phyloP scores from a whole-genome alignment of 768 basidiomycete genomes.

The Boletus fagicola region DNA sequence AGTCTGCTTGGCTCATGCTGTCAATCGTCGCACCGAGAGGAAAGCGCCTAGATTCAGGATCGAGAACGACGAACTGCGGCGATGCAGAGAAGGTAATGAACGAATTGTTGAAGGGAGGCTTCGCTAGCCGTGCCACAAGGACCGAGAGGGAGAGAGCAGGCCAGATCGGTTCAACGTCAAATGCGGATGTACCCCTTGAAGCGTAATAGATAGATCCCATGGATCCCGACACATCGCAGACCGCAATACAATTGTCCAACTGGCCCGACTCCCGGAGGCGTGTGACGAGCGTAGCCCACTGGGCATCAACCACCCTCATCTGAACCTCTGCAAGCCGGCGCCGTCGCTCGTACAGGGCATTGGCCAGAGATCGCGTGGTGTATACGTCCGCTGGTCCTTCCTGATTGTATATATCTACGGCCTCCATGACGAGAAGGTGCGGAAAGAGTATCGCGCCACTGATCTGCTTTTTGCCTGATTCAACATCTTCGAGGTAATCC shows the following conservation, averaged over 20 bases:
- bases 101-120: conserved; percentile 59
- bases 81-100: conserved; percentile 66
- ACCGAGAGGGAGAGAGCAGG: conserved; percentile 67
- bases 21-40: conserved; percentile 39
- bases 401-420: conserved; percentile 9
- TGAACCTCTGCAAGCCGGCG: conserved; percentile 35
- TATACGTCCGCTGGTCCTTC: rapidly evolving
- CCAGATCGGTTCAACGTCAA: conserved; percentile 46
- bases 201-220: conserved; percentile 46
- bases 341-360: conserved; percentile 28
- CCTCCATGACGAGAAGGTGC: conserved; percentile 53
- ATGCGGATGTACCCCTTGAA: conserved; percentile 5
- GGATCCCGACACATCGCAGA: conserved; percentile 75
- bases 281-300: conserved; percentile 62
- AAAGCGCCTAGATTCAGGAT: conserved; percentile 31
- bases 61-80: conserved; percentile 52
- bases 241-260: conserved; percentile 61
- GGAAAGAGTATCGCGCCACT: conserved; percentile 69
- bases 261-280: conserved; percentile 51
- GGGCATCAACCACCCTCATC: conserved; percentile 53
- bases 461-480: conserved; percentile 52
- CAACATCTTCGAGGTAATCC: conserved; percentile 54
- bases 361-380: not conserved
- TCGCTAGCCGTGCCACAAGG: conserved; percentile 58
- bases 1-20: conserved; percentile 36